phyloP scores from a whole-genome alignment of 2,329 filamentous ascomycete genomes.

The Amauroascus niger region DNA sequence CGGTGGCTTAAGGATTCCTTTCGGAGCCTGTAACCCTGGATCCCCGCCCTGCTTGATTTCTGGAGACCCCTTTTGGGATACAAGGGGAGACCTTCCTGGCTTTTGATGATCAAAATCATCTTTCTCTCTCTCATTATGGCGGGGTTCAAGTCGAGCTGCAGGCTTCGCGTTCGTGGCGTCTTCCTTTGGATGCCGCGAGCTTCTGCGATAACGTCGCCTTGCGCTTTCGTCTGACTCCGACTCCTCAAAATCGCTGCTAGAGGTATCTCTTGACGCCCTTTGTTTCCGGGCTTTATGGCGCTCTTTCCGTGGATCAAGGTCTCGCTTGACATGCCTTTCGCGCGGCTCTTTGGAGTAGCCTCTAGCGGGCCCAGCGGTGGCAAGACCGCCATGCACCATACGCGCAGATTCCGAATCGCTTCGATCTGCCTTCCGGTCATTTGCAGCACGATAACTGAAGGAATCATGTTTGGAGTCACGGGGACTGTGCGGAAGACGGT shows the following conservation, averaged over 20 bases:
- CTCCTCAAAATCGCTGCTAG: conserved; percentile 1
- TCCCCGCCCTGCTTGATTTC: conserved; percentile 54
- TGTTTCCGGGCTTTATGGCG: background rate
- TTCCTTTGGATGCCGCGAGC: background rate
- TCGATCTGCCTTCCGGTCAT: background rate
- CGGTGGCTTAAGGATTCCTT: conserved; percentile 77
- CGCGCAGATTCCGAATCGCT: conserved; percentile 2
- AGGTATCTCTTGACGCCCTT: background rate
- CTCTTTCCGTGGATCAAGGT: background rate
- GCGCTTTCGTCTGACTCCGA: conserved; percentile 1
- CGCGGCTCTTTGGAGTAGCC: conserved; percentile 24
- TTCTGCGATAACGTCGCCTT: background rate
- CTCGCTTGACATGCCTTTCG: background rate
- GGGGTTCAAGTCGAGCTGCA: background rate
- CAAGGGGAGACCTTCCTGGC: background rate
- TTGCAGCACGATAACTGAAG: background rate
- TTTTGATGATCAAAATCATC: conserved; percentile 56
- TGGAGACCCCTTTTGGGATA: background rate
- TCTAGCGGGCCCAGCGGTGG: conserved; percentile 29
- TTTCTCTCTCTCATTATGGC: background rate
- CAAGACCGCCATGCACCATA: conserved; percentile 21
- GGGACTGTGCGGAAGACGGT: conserved; percentile 3
- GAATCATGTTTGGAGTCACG: conserved; percentile 1
- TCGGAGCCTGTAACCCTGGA: conserved; percentile 53
- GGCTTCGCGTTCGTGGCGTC: background rate